Evolutionary conservation across 2,329 filamentous ascomycete species (phyloP).

Genomic region (Colletotrichum graminicola): DNA sequence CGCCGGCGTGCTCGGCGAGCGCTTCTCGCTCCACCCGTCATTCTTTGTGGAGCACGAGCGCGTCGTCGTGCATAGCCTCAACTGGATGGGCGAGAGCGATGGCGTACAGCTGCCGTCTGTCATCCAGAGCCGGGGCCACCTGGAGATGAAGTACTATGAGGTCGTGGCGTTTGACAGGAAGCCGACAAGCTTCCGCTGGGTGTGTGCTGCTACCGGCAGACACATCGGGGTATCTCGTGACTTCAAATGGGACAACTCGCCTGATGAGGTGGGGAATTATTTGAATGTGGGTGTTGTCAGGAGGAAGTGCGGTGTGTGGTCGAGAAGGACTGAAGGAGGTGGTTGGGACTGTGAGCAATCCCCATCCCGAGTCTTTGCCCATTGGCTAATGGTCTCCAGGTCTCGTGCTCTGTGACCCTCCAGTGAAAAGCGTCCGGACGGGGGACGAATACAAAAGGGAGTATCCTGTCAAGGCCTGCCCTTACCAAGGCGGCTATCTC

Average conservation of each 20-base stretch:
- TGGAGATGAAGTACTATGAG: slow-evolving; percentile 45
- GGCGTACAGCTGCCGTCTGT: slow-evolving; percentile 44
- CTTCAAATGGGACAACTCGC: slow-evolving; percentile 30
- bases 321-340: slow-evolving; percentile 30
- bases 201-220: slow-evolving; percentile 45
- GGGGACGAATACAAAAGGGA: slow-evolving; percentile 41
- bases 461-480: slow-evolving; percentile 39
- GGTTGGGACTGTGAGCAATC: slow-evolving; percentile 44
- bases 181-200: slow-evolving; percentile 44
- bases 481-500: slow-evolving; percentile 46
- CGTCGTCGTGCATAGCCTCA: slow-evolving; percentile 45
- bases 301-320: slow-evolving; percentile 46
- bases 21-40: slow-evolving; percentile 45
- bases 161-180: slow-evolving; percentile 42
- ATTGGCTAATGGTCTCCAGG: slow-evolving; percentile 28
- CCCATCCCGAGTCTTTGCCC: not conserved
- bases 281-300: slow-evolving; percentile 43
- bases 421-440: slow-evolving; percentile 43
- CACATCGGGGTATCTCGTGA: slow-evolving; percentile 45
- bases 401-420: slow-evolving; percentile 45
- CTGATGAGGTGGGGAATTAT: slow-evolving; percentile 40
- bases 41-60: slow-evolving; percentile 47
- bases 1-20: slow-evolving; percentile 42
- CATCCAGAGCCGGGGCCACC: slow-evolving; percentile 37
- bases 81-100: slow-evolving; percentile 44